Evolutionary conservation across 352 stramenopile genomes (phyloP).

Genomic region (Phytophthora syringae): DNA sequence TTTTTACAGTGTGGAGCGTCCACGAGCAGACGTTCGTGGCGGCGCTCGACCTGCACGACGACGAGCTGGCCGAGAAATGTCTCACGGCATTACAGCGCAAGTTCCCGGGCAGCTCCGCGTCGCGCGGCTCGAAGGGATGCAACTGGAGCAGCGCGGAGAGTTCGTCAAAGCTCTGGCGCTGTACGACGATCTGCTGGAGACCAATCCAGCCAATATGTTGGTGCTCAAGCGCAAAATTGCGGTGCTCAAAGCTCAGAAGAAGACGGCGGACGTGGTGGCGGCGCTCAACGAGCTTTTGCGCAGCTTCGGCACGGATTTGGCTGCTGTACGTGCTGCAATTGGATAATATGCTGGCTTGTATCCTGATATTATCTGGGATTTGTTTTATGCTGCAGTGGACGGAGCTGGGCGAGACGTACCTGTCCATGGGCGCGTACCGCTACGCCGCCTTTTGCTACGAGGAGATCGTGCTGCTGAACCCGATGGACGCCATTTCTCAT

Average conservation of each 20-base stretch:
- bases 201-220: constrained; percentile 64
- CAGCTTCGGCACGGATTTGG: constrained; percentile 64
- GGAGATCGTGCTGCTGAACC: constrained; percentile 74
- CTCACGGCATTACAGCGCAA: constrained; percentile 56
- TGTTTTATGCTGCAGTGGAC: constrained; percentile 49
- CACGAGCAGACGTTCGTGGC: constrained; percentile 76
- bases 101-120: constrained; percentile 73
- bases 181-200: constrained; percentile 64
- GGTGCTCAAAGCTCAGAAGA: constrained; percentile 70
- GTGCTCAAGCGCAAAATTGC: constrained; percentile 74
- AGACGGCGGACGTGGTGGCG: constrained; percentile 55
- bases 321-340: constrained; percentile 45
- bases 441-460: constrained; percentile 81
- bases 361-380: constrained; percentile 8
- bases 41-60: constrained; percentile 67
- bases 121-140: constrained; percentile 61
- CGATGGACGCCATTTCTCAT: constrained; percentile 70
- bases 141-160: constrained; percentile 60
- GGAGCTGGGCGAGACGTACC: constrained; percentile 66
- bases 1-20: constrained; percentile 56
- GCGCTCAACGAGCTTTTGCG: constrained; percentile 68
- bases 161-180: constrained; percentile 61
- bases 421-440: constrained; percentile 55
- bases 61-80: constrained; percentile 48
- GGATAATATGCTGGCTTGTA: no score